Base-by-base conservation (phyloP, 371 early-diverging fungal genomes). In the Thermomucor indicae-seudaticae region DNA sequence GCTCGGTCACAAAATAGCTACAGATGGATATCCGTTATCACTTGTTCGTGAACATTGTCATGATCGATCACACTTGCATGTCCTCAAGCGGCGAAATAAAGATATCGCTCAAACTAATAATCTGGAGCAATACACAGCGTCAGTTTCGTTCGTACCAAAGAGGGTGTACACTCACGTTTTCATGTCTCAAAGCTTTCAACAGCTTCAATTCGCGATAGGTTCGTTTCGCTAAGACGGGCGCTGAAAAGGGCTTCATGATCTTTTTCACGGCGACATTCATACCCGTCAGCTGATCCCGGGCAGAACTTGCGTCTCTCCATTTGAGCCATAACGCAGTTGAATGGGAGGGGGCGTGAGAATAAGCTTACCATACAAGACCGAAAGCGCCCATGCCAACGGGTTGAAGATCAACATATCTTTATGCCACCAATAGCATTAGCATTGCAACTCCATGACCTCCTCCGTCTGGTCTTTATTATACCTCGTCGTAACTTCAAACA, bases 361-460 rank as follows among this genome's bases (percentile, higher is more conserved):
- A 24, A 12, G 14, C 75, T 66, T 82, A 94, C 93, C 94, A 95
- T 16, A 96, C 97, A 12, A 95, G 78, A 53, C 97, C 97, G 68
- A 95, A 96, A 6, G 95, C 93, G 41, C 97, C 97, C 92, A 95
- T 92, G 40, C 97, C 97, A n/a, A 96, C 89, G 23, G 95, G 93
- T 59, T 93, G 89, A 49, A 95, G 78, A 70, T 93, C 89, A 25
- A 84, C 83, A 77, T 95, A 95, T 74, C 91, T 89, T 53, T 22
- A 34, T 34, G 27, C n/a, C n/a, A n/a, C 28, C 25, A 22, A 19
- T 43, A 43, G 28, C 25, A 24, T 43, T 25, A 25, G 44, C 38
- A 38, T 38, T 20, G 10, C 34, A 34, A 34, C n/a, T 11, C n/a
- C 34, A 34, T 34, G n/a, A n/a, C 34, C 8, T n/a, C n/a, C n/a